These are phyloP conservation scores for Lodderomyces theae DNA, from an alignment of 1,139 yeast species.

Conservation along the genomic window DNA sequence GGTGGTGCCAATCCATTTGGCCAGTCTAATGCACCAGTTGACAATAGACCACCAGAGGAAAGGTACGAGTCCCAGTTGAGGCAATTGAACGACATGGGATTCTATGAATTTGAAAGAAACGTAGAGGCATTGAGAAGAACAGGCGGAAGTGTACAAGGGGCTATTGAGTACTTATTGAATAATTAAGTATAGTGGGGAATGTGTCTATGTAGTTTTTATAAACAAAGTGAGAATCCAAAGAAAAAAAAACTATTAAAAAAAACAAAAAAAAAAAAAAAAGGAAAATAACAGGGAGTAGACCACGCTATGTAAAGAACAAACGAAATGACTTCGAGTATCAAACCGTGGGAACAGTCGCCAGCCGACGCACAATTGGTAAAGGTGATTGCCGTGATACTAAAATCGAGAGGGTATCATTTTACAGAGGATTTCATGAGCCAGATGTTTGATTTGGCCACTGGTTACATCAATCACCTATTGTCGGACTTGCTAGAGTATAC, in stretches of 20 bases:
- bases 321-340: neutral
- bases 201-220: neutral
- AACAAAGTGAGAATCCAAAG: slow-evolving; percentile 1
- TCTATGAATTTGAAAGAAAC: slow-evolving; percentile 87
- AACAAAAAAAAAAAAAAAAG: neutral
- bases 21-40: slow-evolving; percentile 47
- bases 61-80: slow-evolving; percentile 85
- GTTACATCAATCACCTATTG: slow-evolving; percentile 49
- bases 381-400: slow-evolving; percentile 33
- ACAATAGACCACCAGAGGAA: slow-evolving; percentile 93
- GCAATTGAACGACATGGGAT: slow-evolving; percentile 95
- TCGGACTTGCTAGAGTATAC: slow-evolving; percentile 51
- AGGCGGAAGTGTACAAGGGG: slow-evolving; percentile 97
- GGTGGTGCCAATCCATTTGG: slow-evolving; percentile 29
- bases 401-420: slow-evolving; percentile 33
- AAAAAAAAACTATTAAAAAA: neutral
- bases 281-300: neutral
- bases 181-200: neutral
- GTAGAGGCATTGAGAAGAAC: slow-evolving; percentile 89
- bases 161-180: slow-evolving; percentile 67
- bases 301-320: neutral
- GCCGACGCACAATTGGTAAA: slow-evolving; percentile 37
- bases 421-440: slow-evolving; percentile 47
- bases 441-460: slow-evolving; percentile 46
- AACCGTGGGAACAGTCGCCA: slow-evolving; percentile 17